phyloP scores from a whole-genome alignment of 2,329 filamentous ascomycete genomes.

The Lojkania enalia region DNA sequence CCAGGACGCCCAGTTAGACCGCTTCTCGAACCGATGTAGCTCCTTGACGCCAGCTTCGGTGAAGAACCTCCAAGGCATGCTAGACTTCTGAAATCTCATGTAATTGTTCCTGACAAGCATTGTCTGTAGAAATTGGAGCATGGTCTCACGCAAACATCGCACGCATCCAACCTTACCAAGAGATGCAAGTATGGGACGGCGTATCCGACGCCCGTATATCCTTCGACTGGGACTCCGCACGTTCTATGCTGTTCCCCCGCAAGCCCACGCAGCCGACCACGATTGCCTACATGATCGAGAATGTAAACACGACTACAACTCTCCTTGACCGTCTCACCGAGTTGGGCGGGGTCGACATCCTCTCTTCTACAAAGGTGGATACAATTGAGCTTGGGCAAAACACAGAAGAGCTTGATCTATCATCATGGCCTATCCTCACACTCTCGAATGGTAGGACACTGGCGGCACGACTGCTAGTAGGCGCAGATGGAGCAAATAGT shows the following conservation, averaged over 20 bases:
- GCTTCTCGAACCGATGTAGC: conserved; percentile 93
- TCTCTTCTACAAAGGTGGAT: conserved; percentile 77
- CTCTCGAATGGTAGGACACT: conserved; percentile 69
- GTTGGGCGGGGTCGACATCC: conserved; percentile 67
- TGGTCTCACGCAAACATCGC: conserved; percentile 75
- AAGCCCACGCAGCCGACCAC: conserved; percentile 55
- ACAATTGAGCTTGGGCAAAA: conserved; percentile 74
- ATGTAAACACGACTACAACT: conserved; percentile 81
- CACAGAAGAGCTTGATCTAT: conserved; percentile 71
- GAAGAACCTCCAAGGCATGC: conserved; percentile 68
- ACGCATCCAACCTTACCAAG: conserved; percentile 83
- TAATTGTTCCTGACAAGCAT: background rate
- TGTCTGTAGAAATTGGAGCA: conserved; percentile 69
- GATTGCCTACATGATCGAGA: conserved; percentile 97
- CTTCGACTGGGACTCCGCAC: conserved; percentile 71
- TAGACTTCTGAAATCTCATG: background rate
- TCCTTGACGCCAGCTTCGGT: conserved; percentile 89
- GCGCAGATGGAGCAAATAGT: conserved; percentile 92
- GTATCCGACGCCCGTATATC: conserved; percentile 83
- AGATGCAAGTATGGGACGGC: conserved; percentile 99
- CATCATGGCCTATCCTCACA: conserved; percentile 83
- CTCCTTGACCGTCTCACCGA: conserved; percentile 73
- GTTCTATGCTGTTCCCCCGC: conserved; percentile 43
- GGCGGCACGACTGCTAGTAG: conserved; percentile 81
- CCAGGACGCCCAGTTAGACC: conserved; percentile 63